Evolutionary conservation across 2,329 filamentous ascomycete species (phyloP), one percentile per base, ranked within the genome.

Genomic region (Aspergillus oerlinghausenensis): DNA sequence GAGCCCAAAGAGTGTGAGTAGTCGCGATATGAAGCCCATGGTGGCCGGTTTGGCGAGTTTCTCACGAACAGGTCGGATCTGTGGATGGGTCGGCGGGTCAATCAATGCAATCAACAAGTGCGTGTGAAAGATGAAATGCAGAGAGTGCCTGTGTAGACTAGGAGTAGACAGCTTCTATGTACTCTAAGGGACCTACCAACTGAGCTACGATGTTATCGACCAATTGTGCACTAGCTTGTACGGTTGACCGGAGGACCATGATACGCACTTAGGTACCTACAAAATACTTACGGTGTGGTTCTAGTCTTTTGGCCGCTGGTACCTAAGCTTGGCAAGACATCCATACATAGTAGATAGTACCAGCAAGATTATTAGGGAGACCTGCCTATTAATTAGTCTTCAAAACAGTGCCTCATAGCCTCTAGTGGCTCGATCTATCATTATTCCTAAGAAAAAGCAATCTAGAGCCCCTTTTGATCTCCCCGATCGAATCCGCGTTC

Each of bases 21-120:
- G 74, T 61, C 84, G 87, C 23, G 90, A 88, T 61, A 89, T 73
- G 79, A 88, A 84, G 55, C 86, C 84, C 90, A 94, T 93, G 48
- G 35, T 64, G 52, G 40, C 14, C 4, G 8, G 21, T 5, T 23
- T 14, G 21, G 21, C 23, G 43, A 21, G 11, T 47, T 23, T 47
- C 32, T 38, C 32, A 7, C 32, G 14, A 17, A 6, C 5, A 38
- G 32, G 32, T 7, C 4, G 14, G 32, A 38, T 7, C 6, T 17
- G 7, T 38, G 14, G 32, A 17, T 17, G 17, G 32, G 32, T 17
- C 2, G 32, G 32, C 32, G 14, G 14, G 2, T 7, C 2, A 7
- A 35, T 38, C 32, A 38, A 17, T 17, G 32, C 32, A 35, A 17
- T 35, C 11, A 1, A 35, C 1, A 2, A 35, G 6, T 35, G 4